Evolutionary conservation across 225 moss, liverwort and hornwort species (phyloP).

Genomic region (Physcomitrellopsis africana): DNA sequence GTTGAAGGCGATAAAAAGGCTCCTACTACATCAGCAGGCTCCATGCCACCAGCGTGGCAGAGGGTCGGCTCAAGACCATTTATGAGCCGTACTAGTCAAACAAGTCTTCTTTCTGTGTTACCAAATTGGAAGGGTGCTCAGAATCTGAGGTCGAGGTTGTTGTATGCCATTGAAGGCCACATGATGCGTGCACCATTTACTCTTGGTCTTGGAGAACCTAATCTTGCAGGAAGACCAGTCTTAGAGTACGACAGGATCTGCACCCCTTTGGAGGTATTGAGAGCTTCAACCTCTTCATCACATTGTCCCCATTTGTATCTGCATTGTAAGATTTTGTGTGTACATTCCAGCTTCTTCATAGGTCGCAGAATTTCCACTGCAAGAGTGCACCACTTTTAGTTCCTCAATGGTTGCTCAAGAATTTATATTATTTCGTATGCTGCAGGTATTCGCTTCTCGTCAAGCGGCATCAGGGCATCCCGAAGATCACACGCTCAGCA

Average conservation of each 20-base stretch:
- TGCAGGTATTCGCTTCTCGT: slow-evolving; percentile 55
- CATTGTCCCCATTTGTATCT: neutral
- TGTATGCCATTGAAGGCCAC: slow-evolving; percentile 77
- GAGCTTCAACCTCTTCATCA: neutral
- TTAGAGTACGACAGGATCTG: slow-evolving; percentile 79
- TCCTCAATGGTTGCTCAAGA: neutral
- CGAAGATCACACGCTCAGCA: slow-evolving; percentile 76
- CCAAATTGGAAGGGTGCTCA: slow-evolving; percentile 79
- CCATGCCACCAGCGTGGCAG: slow-evolving; percentile 50
- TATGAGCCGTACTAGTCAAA: slow-evolving; percentile 55
- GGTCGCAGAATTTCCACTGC: too few species aligned
- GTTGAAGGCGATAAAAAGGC: slow-evolving; percentile 68
- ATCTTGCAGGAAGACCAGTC: slow-evolving; percentile 71
- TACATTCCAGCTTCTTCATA: too few species aligned
- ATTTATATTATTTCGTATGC: neutral
- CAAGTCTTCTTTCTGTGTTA: slow-evolving; percentile 61
- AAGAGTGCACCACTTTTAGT: too few species aligned
- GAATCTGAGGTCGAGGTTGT: slow-evolving; percentile 53
- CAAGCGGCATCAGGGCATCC: slow-evolving; percentile 59
- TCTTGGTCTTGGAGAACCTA: slow-evolving; percentile 78
- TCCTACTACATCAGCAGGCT: slow-evolving; percentile 51
- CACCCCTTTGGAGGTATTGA: slow-evolving; percentile 54
- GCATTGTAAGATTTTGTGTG: neutral
- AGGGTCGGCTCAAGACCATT: slow-evolving; percentile 36
- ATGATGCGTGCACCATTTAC: slow-evolving; percentile 80